Base-by-base conservation (phyloP, 306 rosid species). In the Prunus kanzakura region DNA sequence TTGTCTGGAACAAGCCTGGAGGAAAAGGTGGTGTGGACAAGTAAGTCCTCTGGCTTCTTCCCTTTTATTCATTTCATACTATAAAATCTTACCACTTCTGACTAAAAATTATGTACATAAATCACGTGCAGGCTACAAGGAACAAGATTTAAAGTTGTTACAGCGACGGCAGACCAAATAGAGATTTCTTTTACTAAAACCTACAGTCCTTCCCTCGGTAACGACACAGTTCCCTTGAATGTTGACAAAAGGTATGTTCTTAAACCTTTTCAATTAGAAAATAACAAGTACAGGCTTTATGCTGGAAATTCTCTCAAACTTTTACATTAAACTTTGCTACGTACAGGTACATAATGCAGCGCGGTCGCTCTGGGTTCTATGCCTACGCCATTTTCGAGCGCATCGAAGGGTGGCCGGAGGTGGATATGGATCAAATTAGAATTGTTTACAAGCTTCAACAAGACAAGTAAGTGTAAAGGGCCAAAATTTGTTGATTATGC, bases 341-440 rank as follows among this genome's bases (percentile, higher is more conserved):
- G 8, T 35, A 5, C 74, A 93, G 98, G 82, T 91, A 88, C 66
- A 79, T 94, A 52, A 11, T 94, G 71, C 75, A 79, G 72, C 83
- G 82, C 14, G 91, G 89, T 0, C 65, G 81, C 64, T 84, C 97
- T 0, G 98, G 98, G 5, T 91, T 83, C 77, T 94, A 94, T 49
- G 63, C 88, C 0, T 94, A 91, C 35, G 78, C 73, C 8, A 77
- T 91, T 77, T 81, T 94, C 51, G 89, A 91, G 8, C 84, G 92
- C 3, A 71, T 71, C 8, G 19, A 68, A 66, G 90, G 91, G n/a
- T 88, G 88, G 11, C 95, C 97, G 9, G 85, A 69, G 3, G 57
- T 56, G 14, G 74, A 41, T 22, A 50, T 94, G 69, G 66, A 56
- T 70, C 96, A 88, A 80, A 82, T 87, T 61, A 86, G 97, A 45